Evolutionary conservation across 345 rosid genomes (phyloP).

Genomic region (Sisymbrium altissimum): DNA sequence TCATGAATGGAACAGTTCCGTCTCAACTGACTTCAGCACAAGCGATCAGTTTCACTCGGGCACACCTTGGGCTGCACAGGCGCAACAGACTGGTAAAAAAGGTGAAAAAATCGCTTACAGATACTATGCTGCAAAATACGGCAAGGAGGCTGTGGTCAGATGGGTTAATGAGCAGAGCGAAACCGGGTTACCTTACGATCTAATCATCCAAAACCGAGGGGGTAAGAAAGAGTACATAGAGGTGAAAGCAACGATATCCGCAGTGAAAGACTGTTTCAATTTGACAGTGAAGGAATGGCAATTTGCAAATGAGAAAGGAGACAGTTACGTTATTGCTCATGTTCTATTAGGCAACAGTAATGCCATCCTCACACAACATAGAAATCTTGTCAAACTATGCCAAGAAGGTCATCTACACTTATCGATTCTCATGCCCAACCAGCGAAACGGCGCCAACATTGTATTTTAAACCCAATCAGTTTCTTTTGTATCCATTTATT

Average conservation of each 20-base stretch:
- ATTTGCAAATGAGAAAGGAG: conserved; percentile 64
- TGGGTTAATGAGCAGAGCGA: conserved; percentile 81
- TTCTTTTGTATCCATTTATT: not conserved
- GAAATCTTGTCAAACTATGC: conserved; percentile 60
- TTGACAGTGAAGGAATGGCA: conserved; percentile 79
- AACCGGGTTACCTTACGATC: conserved; percentile 79
- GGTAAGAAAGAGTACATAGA: conserved; percentile 56
- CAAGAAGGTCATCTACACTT: conserved; percentile 58
- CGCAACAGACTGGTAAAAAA: conserved; percentile 54
- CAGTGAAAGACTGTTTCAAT: conserved; percentile 69
- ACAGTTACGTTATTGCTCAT: conserved; percentile 56
- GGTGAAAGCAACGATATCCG: conserved; percentile 76
- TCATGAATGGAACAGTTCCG: conserved; percentile 27
- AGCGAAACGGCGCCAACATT: conserved; percentile 24
- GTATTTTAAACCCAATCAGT: not conserved
- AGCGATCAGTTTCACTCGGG: conserved; percentile 52
- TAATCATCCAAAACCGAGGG: conserved; percentile 35
- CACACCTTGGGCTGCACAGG: conserved; percentile 39
- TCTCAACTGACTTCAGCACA: conserved; percentile 29
- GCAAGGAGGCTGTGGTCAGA: conserved; percentile 42
- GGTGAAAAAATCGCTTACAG: conserved; percentile 73
- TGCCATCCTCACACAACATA: conserved; percentile 51
- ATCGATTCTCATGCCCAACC: conserved; percentile 62
- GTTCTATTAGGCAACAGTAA: conserved; percentile 49
- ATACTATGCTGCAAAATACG: conserved; percentile 43